Base-by-base conservation (phyloP, 2,329 filamentous ascomycete genomes). In the Epichloe sp. region DNA sequence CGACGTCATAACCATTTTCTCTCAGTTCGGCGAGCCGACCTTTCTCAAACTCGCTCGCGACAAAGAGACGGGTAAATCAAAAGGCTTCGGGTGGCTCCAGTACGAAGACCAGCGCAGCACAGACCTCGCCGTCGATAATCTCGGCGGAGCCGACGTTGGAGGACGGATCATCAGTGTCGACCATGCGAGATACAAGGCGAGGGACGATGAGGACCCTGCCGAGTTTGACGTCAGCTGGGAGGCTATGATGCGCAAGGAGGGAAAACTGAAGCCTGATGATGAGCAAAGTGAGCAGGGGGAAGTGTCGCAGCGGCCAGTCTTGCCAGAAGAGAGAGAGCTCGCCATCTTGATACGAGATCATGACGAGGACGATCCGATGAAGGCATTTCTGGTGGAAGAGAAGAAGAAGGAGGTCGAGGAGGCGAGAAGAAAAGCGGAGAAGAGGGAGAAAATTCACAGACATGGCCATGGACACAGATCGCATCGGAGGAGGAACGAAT, bases 331-430 rank as follows among this genome's bases (percentile, higher is more conserved):
- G 69, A 72, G 74, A 51, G 90, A 97, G 64, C 69, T 97, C 47
- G 80, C 80, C 48, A 76, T 81, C 44, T 66, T 97, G 51, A 80
- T 94, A 49, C 72, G 78, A 50, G 83, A 91, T 15, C 85, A 94
- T 56, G 93, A 97, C 57, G 90, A 96, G 23, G 91, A 97, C 54
- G 93, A 98, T 65, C 93, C 93, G 0, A 98, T 98, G 93, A 96
- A 95, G 68, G 82, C 80, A 38, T 96, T 87, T 60, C 65, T 97
- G 56, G 82, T 96, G 48, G 80, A 91, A 56, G 86, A 95, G 68
- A 96, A 97, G 76, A 89, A 86, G 68, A 88, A 88, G 63, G 88
- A 95, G 64, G 79, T 95, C 12, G 81, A 85, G 50, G 77, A 79
- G 53, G 90, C 88, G 3, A 68, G 58, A 73, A 74, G 76, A 67